These are phyloP conservation scores for Candida sojae DNA, from an alignment of 1,139 yeast genomes.

Conservation along the genomic window DNA sequence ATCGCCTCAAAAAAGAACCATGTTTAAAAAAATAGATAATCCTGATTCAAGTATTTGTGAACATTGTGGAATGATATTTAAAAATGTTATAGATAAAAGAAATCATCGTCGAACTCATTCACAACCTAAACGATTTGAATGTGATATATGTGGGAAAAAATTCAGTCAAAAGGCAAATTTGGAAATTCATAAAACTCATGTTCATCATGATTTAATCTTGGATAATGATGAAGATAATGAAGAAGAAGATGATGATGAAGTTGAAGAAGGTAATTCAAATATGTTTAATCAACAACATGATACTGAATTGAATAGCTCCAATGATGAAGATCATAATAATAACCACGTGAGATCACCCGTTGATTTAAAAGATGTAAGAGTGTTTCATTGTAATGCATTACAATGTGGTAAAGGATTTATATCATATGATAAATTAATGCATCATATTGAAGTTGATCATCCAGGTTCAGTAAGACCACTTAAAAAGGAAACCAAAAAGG, in stretches of 20 bases:
- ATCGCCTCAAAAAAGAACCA: constrained; percentile 16
- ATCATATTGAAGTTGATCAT: constrained; percentile 14
- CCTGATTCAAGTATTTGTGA: constrained; percentile 15
- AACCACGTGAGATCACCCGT: background rate
- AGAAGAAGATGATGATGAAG: constrained; percentile 1
- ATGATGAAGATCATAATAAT: background rate
- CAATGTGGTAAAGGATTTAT: constrained; percentile 17
- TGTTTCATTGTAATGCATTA: constrained; percentile 17
- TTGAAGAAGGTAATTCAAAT: background rate
- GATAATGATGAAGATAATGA: constrained; percentile 6
- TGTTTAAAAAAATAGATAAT: constrained; percentile 15
- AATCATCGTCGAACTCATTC: constrained; percentile 18
- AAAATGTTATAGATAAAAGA: constrained; percentile 17
- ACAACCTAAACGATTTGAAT: constrained; percentile 17
- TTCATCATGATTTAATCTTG: constrained; percentile 18
- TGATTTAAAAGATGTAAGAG: constrained; percentile 15
- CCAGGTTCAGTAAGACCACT: background rate
- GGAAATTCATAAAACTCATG: constrained; percentile 15
- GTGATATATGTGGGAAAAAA: constrained; percentile 22
- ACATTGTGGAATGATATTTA: constrained; percentile 13
- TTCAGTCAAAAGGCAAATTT: constrained; percentile 24
- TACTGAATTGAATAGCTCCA: background rate
- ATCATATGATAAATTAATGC: constrained; percentile 14
- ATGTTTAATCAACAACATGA: background rate
- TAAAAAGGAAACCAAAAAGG: constrained; percentile 4